Percentiles rank a stretch among this genome's conserved stretches.
Conservation (phyloP, 31 red algal species). For the Asparagopsis taxiformis region DNA sequence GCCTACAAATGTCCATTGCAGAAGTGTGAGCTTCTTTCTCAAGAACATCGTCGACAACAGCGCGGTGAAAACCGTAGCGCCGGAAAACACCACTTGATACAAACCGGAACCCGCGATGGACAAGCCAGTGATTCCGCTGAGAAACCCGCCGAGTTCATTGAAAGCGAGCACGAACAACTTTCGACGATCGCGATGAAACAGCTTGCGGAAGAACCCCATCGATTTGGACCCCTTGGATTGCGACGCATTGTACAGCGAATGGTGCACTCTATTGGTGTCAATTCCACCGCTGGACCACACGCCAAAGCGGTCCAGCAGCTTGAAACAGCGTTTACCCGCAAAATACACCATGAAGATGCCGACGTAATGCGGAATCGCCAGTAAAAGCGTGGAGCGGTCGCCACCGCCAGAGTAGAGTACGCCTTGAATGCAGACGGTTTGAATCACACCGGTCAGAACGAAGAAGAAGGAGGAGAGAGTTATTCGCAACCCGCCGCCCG, state of each 20-base stretch:
- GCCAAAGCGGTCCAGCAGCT: conserved; percentile 43
- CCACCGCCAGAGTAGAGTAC: conserved; percentile 80
- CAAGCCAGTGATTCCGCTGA: conserved; percentile 57
- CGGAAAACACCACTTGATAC: conserved; percentile 83
- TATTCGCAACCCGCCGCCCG: conserved; percentile 54
- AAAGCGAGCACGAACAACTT: conserved; percentile 68
- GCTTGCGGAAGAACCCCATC: conserved; percentile 22
- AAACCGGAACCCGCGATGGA: conserved; percentile 75
- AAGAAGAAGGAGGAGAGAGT: conserved; percentile 51
- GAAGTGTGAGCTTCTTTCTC: conserved; percentile 39
- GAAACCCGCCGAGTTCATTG: conserved; percentile 68
- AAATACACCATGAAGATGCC: conserved; percentile 58
- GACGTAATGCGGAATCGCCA: conserved; percentile 78
- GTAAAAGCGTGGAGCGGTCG: conserved; percentile 67
- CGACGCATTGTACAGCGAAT: conserved; percentile 37
- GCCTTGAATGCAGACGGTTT: conserved; percentile 69
- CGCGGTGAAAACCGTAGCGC: conserved; percentile 75
- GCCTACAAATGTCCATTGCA: conserved; percentile 62
- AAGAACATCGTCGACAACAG: conserved; percentile 59
- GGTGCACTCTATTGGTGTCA: conserved; percentile 61
- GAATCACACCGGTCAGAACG: conserved; percentile 64
- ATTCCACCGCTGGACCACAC: conserved; percentile 30
- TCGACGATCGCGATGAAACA: conserved; percentile 66
- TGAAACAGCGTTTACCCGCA: conserved; percentile 42
- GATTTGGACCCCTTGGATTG: conserved; percentile 8